Conservation (phyloP, 1,284 basidiomycete genomes). For the Mycena citricolor region DNA sequence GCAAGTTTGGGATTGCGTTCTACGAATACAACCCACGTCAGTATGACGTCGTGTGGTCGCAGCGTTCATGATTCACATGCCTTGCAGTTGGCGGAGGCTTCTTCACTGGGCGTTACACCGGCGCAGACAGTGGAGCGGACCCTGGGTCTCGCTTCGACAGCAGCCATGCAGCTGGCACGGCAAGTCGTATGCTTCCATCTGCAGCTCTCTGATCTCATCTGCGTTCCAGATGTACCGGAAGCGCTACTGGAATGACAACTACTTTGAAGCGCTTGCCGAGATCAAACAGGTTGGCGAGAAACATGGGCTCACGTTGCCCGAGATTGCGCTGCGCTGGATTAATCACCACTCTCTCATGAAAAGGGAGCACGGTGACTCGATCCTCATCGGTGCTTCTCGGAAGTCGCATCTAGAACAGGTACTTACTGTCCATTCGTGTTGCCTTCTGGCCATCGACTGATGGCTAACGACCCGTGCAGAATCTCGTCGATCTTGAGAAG, state of each 20-base stretch:
- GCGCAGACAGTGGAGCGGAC: too few relatives aligned
- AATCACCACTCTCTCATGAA: conserved; percentile 15
- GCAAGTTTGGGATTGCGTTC: conserved; percentile 15
- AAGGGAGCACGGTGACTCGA: conserved; percentile 12
- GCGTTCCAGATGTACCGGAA: not conserved
- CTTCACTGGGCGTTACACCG: conserved; percentile 15
- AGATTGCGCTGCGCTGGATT: conserved; percentile 16
- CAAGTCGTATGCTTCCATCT: too few relatives aligned
- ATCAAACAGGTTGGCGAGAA: conserved; percentile 6
- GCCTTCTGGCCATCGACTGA: too few relatives aligned
- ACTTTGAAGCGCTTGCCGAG: conserved; percentile 11
- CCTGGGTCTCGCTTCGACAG: too few relatives aligned
- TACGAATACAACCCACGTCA: conserved; percentile 18
- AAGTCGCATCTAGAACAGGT: conserved; percentile 21
- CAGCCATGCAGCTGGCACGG: too few relatives aligned
- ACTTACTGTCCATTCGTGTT: too few relatives aligned
- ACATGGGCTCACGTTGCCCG: conserved; percentile 11
- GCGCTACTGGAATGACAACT: conserved; percentile 13
- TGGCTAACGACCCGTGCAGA: too few relatives aligned
- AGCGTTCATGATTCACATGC: too few relatives aligned
- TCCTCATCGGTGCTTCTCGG: conserved; percentile 12
- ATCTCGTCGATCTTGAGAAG: conserved; percentile 41
- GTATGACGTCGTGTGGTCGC: too few relatives aligned
- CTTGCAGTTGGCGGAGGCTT: conserved; percentile 16
- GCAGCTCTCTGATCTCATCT: too few relatives aligned